These are phyloP conservation scores for Pavlovales sp. DNA, from an alignment of 208 protist genomes.

Conservation along the genomic window DNA sequence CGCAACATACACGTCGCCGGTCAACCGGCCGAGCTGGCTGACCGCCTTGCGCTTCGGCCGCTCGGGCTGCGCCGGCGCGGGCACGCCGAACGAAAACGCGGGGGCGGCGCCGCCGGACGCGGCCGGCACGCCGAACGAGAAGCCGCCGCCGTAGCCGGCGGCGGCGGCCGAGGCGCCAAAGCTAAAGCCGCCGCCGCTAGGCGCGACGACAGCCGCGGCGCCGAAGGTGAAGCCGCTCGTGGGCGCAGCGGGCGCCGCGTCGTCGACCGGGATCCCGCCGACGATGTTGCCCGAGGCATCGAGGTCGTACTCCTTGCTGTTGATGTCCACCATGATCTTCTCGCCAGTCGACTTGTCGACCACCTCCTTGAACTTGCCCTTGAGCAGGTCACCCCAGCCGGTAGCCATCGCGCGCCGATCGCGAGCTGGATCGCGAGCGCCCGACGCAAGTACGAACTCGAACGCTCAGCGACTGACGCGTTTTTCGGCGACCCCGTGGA, in stretches of 20 bases:
- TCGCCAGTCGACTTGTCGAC: background rate
- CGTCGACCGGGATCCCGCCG: background rate
- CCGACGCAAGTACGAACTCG: no score
- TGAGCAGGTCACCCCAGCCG: conserved; percentile 20
- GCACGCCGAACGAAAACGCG: background rate
- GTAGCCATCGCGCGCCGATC: no score
- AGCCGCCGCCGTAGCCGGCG: background rate
- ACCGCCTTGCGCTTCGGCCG: background rate
- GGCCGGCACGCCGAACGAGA: background rate
- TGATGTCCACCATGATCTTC: conserved; percentile 6
- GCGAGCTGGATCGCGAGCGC: no score
- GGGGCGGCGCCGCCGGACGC: background rate
- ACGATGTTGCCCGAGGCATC: conserved; percentile 32
- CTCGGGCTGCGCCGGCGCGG: background rate
- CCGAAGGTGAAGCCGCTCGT: background rate
- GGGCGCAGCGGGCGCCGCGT: background rate
- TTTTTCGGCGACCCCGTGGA: no score
- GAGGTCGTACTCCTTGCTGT: background rate
- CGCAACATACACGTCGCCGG: conserved; percentile 26
- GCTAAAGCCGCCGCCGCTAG: background rate
- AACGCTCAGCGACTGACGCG: no score
- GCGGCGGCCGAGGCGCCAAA: background rate
- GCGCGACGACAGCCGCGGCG: background rate
- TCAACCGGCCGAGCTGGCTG: background rate
- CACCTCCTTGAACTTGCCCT: conserved; percentile 14